Evolutionary conservation across 108 stramenopile genomes (phyloP).

Genomic region (Cylindrotheca closterium): DNA sequence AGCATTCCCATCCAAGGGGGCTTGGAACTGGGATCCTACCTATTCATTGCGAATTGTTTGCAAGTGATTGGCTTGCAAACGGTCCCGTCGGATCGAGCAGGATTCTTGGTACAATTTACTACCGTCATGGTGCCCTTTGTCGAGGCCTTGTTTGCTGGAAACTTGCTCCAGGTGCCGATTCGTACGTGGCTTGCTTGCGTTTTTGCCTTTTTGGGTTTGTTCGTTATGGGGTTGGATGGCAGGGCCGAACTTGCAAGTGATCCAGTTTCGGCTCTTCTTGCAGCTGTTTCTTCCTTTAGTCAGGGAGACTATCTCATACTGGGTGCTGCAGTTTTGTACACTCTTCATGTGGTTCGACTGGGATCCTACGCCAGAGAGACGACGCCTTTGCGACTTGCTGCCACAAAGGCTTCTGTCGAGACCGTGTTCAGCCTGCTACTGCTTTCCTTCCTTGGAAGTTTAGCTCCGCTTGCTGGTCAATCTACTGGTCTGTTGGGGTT

Average conservation of each 20-base stretch:
- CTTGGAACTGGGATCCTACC: constrained; percentile 75
- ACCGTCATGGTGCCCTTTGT: constrained; percentile 79
- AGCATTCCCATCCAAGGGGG: constrained; percentile 36
- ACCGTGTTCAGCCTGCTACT: constrained; percentile 50
- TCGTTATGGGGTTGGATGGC: constrained; percentile 73
- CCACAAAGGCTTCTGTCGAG: constrained; percentile 73
- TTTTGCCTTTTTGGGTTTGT: constrained; percentile 72
- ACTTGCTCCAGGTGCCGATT: constrained; percentile 17
- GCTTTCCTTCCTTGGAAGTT: constrained; percentile 22
- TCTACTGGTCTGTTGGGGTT: constrained; percentile 17
- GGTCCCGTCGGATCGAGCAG: constrained; percentile 76
- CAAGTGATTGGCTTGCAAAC: constrained; percentile 84
- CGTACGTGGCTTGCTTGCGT: constrained; percentile 74
- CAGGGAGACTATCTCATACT: constrained; percentile 73
- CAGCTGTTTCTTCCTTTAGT: constrained; percentile 25
- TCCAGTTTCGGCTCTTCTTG: constrained; percentile 6
- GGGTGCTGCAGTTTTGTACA: constrained; percentile 70
- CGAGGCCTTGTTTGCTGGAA: constrained; percentile 35
- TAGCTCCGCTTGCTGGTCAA: constrained; percentile 7
- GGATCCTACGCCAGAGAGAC: constrained; percentile 63
- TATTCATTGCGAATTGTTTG: constrained; percentile 78
- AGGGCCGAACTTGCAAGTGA: neutral
- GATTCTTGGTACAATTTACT: constrained; percentile 84
- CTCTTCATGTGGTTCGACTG: constrained; percentile 82
- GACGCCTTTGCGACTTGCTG: constrained; percentile 67